Evolutionary conservation across 345 rosid genomes (phyloP).

Genomic region (Eucalyptus camaldulensis): DNA sequence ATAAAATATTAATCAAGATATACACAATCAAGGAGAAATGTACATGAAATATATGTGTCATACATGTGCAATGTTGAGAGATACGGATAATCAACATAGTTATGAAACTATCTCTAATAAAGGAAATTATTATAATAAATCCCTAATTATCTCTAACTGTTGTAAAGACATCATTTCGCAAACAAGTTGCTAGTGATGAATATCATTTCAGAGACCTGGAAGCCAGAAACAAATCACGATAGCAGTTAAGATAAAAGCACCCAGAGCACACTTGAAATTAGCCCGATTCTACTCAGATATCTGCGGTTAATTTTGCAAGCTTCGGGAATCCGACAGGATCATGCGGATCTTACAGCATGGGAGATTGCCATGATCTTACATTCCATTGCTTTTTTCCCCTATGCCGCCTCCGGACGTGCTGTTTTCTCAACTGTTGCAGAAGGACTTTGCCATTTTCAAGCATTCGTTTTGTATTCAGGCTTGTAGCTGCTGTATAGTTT

Average conservation of each 20-base stretch:
- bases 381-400: too few species aligned
- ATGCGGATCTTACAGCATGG: slow-evolving; percentile 31
- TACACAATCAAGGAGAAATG: too few species aligned
- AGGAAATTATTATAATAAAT: too few species aligned
- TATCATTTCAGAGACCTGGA: background rate
- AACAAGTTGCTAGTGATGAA: too few species aligned
- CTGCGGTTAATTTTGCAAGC: slow-evolving; percentile 42
- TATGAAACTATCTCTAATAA: too few species aligned
- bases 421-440: background rate
- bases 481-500: background rate
- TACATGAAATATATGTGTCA: too few species aligned
- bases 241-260: background rate
- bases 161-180: too few species aligned
- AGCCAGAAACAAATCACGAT: background rate
- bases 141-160: too few species aligned
- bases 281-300: slow-evolving; percentile 23
- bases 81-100: too few species aligned
- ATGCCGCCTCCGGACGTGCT: background rate
- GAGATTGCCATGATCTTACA: slow-evolving; percentile 36
- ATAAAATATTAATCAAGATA: too few species aligned
- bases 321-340: slow-evolving; percentile 44
- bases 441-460: background rate
- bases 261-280: slow-evolving; percentile 19
- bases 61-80: too few species aligned
- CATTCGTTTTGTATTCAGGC: background rate